phyloP scores from a whole-genome alignment of 1,284 basidiomycete genomes.

The Puccinia triticina region DNA sequence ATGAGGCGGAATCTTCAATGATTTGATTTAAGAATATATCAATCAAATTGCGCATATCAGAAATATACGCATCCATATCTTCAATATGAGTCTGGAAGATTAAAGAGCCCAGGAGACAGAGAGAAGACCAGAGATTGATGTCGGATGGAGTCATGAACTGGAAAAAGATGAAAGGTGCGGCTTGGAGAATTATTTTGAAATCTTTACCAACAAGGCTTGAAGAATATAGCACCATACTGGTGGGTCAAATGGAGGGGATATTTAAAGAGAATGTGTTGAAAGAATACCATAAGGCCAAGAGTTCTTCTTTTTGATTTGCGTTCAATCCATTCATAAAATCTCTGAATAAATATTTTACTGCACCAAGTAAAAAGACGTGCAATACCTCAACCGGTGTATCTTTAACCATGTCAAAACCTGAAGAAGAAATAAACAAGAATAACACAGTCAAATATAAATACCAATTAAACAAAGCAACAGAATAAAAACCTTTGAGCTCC shows the following conservation, averaged over 20 bases:
- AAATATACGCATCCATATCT: background rate
- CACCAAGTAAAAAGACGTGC: too few relatives aligned
- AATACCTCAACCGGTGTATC: too few relatives aligned
- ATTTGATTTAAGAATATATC: background rate
- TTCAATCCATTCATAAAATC: slow-evolving; percentile 1
- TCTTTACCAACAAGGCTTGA: background rate
- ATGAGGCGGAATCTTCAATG: background rate
- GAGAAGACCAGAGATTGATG: background rate
- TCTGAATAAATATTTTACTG: too few relatives aligned
- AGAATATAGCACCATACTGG: background rate
- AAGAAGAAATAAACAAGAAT: background rate
- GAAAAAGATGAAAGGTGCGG: background rate
- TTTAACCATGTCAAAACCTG: slow-evolving; percentile 39
- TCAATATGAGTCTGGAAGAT: slow-evolving; percentile 4
- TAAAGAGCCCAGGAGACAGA: background rate
- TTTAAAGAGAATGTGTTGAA: background rate
- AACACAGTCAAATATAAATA: background rate
- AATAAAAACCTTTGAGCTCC: background rate
- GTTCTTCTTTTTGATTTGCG: background rate
- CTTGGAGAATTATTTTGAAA: background rate
- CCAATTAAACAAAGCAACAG: background rate
- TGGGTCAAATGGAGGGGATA: background rate
- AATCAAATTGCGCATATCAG: background rate
- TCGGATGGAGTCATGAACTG: slow-evolving; percentile 5
- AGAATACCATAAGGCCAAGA: background rate